A percentile compares a stretch with the other conserved stretches of the same genome.
Evolutionary conservation across 164 flowering plant genomes (phyloP).

Genomic region (Magnolia changhungtana): DNA sequence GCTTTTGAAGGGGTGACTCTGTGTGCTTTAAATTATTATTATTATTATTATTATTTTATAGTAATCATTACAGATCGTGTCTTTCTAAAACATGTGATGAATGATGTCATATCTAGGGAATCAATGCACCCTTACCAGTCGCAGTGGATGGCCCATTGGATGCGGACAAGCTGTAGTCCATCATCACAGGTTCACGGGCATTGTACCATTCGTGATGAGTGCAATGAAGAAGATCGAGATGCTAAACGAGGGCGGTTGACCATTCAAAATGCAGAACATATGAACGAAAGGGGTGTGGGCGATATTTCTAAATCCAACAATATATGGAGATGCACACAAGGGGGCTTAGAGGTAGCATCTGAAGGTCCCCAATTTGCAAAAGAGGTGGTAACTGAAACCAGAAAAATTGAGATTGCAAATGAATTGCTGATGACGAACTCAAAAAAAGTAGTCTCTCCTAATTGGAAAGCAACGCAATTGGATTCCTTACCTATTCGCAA

Average conservation of each 20-base stretch:
- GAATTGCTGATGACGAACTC: conserved; percentile 11
- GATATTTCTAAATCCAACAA: conserved; percentile 10
- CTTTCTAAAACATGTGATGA: not conserved
- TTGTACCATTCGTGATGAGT: conserved; percentile 7
- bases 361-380: conserved; percentile 4
- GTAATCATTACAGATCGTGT: conserved; percentile 37
- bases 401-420: conserved; percentile 7
- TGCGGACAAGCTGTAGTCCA: conserved; percentile 24
- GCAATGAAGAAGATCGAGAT: conserved; percentile 16
- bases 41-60: not conserved
- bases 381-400: conserved; percentile 18
- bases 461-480: not conserved
- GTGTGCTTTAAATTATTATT: not conserved
- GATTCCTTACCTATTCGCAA: not conserved
- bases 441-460: not conserved
- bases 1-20: not conserved
- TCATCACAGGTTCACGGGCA: conserved; percentile 13
- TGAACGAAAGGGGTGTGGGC: conserved; percentile 1
- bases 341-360: conserved; percentile 8
- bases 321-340: conserved; percentile 1
- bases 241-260: conserved; percentile 4
- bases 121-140: conserved; percentile 29
- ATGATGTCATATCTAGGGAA: conserved; percentile 19
- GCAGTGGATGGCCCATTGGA: conserved; percentile 67
- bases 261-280: conserved; percentile 6